Evolutionary conservation across 257 asterid species (phyloP).

Genomic region (Gardenia jasminoides): DNA sequence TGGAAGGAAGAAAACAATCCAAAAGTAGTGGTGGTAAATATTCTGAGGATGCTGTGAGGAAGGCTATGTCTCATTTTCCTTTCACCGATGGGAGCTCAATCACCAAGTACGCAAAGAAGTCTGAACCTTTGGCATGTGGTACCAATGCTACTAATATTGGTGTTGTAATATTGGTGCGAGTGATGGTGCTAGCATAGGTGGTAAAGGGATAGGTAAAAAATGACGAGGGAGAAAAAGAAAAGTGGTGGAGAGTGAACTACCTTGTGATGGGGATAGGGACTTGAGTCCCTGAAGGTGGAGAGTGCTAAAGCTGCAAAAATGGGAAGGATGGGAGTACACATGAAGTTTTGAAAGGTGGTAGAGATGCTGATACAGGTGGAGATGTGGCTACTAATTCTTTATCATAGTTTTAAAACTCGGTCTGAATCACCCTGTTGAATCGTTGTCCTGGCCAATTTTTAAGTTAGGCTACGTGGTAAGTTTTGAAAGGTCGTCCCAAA

Average conservation of each 20-base stretch:
- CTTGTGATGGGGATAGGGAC: not conserved
- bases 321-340: not conserved
- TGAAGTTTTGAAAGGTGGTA: not conserved
- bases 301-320: not conserved
- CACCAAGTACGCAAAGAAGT: constrained; percentile 1
- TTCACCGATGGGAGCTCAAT: not conserved
- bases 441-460: too few species aligned
- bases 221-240: constrained; percentile 10
- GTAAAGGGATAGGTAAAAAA: not conserved
- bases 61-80: not conserved
- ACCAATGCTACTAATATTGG: constrained; percentile 7
- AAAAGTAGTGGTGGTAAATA: not conserved
- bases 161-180: not conserved
- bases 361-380: not conserved
- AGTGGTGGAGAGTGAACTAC: not conserved
- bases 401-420: too few species aligned
- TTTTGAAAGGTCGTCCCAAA: too few species aligned
- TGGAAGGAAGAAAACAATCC: constrained; percentile 8
- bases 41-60: constrained; percentile 4
- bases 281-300: not conserved
- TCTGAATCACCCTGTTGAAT: too few species aligned
- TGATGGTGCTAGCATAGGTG: not conserved
- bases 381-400: not conserved
- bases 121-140: not conserved
- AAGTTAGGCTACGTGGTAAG: too few species aligned